These are phyloP conservation scores for Gymnopus androsaceus DNA, from an alignment of 1,284 basidiomycete species.

Conservation along the genomic window DNA sequence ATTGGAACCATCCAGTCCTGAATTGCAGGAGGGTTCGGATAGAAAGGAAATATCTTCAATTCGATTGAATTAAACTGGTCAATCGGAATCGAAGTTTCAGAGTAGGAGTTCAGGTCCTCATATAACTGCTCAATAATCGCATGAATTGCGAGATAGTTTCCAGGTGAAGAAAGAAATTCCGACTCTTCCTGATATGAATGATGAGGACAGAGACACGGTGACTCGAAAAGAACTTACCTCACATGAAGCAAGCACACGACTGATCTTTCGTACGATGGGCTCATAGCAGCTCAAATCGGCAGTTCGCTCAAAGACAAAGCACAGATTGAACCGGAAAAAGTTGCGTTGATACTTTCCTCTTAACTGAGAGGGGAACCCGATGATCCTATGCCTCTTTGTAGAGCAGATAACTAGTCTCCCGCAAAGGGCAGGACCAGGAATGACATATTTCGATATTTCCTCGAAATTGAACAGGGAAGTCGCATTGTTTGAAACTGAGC, in stretches of 20 bases:
- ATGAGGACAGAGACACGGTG: conserved; percentile 5
- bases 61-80: conserved; percentile 92
- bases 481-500: conserved; percentile 42
- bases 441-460: conserved; percentile 91
- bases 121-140: conserved; percentile 95
- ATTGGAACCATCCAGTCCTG: conserved; percentile 97
- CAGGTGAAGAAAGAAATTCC: conserved; percentile 78
- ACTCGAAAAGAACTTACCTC: conserved; percentile 72
- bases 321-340: conserved; percentile 94
- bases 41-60: conserved; percentile 95
- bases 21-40: conserved; percentile 88
- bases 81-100: conserved; percentile 88
- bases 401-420: conserved; percentile 85
- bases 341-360: conserved; percentile 73
- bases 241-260: conserved; percentile 81
- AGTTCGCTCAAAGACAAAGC: conserved; percentile 91
- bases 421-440: conserved; percentile 85
- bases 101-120: conserved; percentile 96
- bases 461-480: conserved; percentile 83
- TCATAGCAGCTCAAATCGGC: conserved; percentile 95
- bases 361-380: conserved; percentile 87
- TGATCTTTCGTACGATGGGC: conserved; percentile 93
- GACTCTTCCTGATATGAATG: conserved; percentile 74
- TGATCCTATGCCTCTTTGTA: conserved; percentile 75
- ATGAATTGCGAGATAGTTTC: conserved; percentile 73